A percentile compares a stretch with the other conserved stretches of the same genome.
Evolutionary conservation across 176 grass and related monocot genomes (phyloP).

Genomic region (Areca catechu): DNA sequence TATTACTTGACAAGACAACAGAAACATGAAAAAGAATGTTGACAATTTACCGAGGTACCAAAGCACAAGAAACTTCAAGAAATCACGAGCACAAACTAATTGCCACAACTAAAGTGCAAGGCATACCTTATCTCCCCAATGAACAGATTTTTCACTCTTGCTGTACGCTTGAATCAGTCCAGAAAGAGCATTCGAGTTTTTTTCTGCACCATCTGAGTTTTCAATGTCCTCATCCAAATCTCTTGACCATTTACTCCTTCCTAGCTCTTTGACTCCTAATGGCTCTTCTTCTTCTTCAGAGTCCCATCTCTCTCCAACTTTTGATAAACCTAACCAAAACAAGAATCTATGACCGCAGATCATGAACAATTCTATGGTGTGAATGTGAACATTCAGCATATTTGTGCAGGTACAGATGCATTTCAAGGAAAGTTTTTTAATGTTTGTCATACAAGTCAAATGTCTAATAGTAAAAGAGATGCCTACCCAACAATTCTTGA

Average conservation of each 20-base stretch:
- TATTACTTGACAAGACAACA: no score
- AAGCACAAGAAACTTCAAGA: neutral
- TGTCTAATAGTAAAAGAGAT: no score
- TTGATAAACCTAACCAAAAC: constrained; percentile 25
- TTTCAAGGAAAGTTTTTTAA: no score
- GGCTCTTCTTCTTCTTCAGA: constrained; percentile 38
- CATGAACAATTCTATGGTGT: neutral
- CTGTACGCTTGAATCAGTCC: constrained; percentile 49
- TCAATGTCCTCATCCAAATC: constrained; percentile 65
- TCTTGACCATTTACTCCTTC: constrained; percentile 91
- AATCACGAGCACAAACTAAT: neutral
- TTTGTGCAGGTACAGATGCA: no score
- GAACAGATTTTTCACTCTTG: constrained; percentile 51
- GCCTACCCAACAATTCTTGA: no score
- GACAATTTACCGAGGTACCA: neutral
- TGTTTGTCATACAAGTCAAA: no score
- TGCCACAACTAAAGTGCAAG: constrained; percentile 15
- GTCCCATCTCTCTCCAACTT: constrained; percentile 49
- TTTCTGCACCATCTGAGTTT: constrained; percentile 26
- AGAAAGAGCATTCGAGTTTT: constrained; percentile 51
- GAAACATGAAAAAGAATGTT: neutral
- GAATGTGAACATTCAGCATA: no score
- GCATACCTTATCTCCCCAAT: constrained; percentile 86
- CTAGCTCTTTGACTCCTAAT: constrained; percentile 51
- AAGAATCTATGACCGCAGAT: constrained; percentile 5